Evolutionary conservation across 257 asterid genomes (phyloP).

Genomic region (Nicotiana obtusifolia): DNA sequence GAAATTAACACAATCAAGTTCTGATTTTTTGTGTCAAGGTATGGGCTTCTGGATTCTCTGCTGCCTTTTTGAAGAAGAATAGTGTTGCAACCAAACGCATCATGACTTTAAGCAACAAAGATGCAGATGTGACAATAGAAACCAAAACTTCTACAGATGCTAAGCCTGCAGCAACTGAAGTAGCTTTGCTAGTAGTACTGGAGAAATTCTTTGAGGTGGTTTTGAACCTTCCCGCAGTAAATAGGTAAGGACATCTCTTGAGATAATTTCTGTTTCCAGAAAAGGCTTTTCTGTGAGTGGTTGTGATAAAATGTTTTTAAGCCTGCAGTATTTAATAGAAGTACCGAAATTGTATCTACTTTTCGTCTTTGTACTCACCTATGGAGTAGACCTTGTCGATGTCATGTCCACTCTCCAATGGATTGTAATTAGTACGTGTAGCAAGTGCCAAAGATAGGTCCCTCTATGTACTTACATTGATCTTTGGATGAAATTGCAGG

Average conservation of each 20-base stretch:
- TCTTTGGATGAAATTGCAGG: slow-evolving; percentile 40
- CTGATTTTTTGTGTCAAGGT: slow-evolving; percentile 40
- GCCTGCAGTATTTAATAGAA: background rate
- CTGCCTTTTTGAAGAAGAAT: slow-evolving; percentile 79
- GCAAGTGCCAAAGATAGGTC: background rate
- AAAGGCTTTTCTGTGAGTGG: background rate
- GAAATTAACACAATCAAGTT: background rate
- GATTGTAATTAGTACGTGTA: background rate
- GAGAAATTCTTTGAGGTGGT: slow-evolving; percentile 76
- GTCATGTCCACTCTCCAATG: background rate
- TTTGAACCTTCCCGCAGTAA: slow-evolving; percentile 63
- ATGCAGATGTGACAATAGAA: slow-evolving; percentile 27
- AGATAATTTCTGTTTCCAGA: background rate
- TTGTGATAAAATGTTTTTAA: background rate
- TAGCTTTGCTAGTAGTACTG: slow-evolving; percentile 54
- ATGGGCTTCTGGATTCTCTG: slow-evolving; percentile 91
- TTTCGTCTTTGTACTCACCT: background rate
- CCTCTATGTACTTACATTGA: background rate
- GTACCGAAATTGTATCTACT: background rate
- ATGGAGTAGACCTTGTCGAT: background rate
- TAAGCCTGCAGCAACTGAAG: slow-evolving; percentile 64
- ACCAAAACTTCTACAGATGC: slow-evolving; percentile 48
- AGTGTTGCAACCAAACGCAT: slow-evolving; percentile 71
- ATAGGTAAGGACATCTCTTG: slow-evolving; percentile 41
- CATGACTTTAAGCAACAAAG: slow-evolving; percentile 16